Conservation (phyloP, 1,284 basidiomycete species). For the Porodaedalea pini region DNA sequence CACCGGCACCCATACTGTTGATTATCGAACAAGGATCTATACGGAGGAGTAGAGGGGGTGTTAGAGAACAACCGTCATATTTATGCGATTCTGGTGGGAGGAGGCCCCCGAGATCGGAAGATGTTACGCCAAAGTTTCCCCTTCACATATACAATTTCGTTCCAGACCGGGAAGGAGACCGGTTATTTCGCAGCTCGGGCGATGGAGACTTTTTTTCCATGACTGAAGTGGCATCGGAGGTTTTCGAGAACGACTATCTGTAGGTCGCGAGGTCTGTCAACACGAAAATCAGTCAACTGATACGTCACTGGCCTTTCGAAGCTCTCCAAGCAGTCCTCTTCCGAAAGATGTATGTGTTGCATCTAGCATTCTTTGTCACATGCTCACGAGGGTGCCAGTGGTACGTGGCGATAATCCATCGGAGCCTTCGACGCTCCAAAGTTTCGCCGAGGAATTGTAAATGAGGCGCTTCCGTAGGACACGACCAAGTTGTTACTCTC, state of each 20-base stretch:
- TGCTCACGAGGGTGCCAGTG: not conserved
- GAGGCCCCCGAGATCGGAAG: not conserved
- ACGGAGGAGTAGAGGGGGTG: not conserved
- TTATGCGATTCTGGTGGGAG: constrained; percentile 7
- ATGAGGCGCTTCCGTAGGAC: constrained; percentile 5
- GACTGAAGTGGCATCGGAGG: not conserved
- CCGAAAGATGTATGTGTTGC: not conserved
- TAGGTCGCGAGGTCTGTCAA: not conserved
- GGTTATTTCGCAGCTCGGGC: not conserved
- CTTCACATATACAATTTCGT: not conserved
- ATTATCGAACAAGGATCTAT: not conserved
- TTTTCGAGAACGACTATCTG: not conserved
- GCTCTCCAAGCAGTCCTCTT: not conserved
- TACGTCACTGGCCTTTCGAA: not conserved
- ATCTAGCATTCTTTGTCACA: not conserved
- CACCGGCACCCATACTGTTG: constrained; percentile 44
- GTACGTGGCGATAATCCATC: not conserved
- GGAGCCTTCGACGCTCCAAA: constrained; percentile 4
- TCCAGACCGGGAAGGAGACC: not conserved
- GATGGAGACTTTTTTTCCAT: not conserved
- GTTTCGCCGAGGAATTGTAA: constrained; percentile 15
- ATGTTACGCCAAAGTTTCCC: constrained; percentile 12
- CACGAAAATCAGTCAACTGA: not conserved
- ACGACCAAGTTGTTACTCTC: not conserved
- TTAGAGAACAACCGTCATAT: not conserved